Base-by-base conservation (phyloP, 2,329 filamentous ascomycete species). In the Colletotrichum sidae region DNA sequence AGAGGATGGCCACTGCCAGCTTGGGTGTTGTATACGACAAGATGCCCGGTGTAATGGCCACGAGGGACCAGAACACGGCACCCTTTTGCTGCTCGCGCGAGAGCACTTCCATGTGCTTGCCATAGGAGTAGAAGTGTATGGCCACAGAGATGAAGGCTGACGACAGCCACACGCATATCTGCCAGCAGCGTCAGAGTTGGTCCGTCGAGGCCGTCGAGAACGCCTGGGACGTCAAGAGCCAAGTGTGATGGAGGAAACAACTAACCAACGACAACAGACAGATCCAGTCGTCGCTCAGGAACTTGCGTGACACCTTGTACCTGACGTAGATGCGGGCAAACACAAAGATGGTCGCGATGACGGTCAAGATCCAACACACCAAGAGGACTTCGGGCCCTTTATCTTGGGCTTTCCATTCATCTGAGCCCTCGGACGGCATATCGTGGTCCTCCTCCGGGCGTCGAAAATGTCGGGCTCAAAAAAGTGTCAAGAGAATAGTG, bases 11-110 rank as follows among this genome's bases (percentile, higher is more conserved):
- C 41, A 80, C 78, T 34, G 78, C 79, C 11, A 81, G 71, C 70
- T 82, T 82, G 5, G 80, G 80, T 2, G 81, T 57, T 2, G 68
- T 74, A 59, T 82, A 81, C 6, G 78, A 76, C 62, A 79, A 64
- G 11, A 81, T 70, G 6, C 78, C 77, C 2, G 78, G 76, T 2
- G 71, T 68, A 65, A 81, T 81, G 25, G 72, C 75, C 39, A 75
- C 68, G n/a, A 77, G 70, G 6, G 76, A 79, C 68, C 73, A 81
- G 47, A 77, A 69, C 17, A 77, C 70, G 47, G 73, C 72, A 15
- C 67, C 69, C 11, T 70, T 67, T 49, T 77, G 68, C 9, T 81
- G 69, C 0, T 73, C 60, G 5, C 68, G 49, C 0, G 57, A 65
- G 12, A 83, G 69, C 0, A 74, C 71, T 8, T 60, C 67, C 37